Evolutionary conservation across 371 early-diverging fungal species (phyloP).

Genomic region (Mucor velutinosus): DNA sequence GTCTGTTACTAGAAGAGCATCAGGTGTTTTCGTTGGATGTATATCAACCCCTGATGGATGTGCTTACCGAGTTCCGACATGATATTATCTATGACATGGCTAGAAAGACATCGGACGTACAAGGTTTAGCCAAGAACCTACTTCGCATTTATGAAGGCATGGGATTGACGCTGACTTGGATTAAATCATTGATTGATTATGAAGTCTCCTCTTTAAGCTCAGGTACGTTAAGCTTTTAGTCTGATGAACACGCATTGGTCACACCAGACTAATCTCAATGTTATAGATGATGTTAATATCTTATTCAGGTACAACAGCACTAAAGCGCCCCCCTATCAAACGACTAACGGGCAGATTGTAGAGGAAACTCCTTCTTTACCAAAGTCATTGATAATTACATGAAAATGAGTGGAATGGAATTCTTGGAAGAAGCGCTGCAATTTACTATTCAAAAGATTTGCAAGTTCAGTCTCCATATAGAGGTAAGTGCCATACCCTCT

Average conservation of each 20-base stretch:
- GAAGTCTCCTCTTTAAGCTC: slow-evolving; percentile 58
- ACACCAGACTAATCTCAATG: neutral
- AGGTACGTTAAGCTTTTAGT: slow-evolving; percentile 26
- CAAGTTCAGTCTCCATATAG: slow-evolving; percentile 47
- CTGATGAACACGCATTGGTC: neutral
- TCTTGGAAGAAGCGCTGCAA: slow-evolving; percentile 72
- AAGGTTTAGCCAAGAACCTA: slow-evolving; percentile 59
- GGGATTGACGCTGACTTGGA: slow-evolving; percentile 52
- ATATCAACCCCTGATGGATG: slow-evolving; percentile 26
- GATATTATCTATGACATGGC: slow-evolving; percentile 55
- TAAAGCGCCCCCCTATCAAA: neutral
- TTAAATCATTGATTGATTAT: slow-evolving; percentile 58
- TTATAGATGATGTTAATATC: slow-evolving; percentile 53
- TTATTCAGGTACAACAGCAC: slow-evolving; percentile 43
- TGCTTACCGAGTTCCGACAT: slow-evolving; percentile 48
- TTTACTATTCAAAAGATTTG: slow-evolving; percentile 62
- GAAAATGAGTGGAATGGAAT: slow-evolving; percentile 75
- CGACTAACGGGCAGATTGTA: slow-evolving; percentile 21
- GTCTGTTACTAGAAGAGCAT: slow-evolving; percentile 61
- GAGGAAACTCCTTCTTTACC: slow-evolving; percentile 79
- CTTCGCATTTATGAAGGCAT: slow-evolving; percentile 58
- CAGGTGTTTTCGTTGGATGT: slow-evolving; percentile 43
- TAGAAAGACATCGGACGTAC: slow-evolving; percentile 45
- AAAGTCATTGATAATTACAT: slow-evolving; percentile 83
- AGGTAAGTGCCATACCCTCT: slow-evolving; percentile 20